phyloP scores from a whole-genome alignment of 2,329 filamentous ascomycete genomes.

The Xylaria sp. region DNA sequence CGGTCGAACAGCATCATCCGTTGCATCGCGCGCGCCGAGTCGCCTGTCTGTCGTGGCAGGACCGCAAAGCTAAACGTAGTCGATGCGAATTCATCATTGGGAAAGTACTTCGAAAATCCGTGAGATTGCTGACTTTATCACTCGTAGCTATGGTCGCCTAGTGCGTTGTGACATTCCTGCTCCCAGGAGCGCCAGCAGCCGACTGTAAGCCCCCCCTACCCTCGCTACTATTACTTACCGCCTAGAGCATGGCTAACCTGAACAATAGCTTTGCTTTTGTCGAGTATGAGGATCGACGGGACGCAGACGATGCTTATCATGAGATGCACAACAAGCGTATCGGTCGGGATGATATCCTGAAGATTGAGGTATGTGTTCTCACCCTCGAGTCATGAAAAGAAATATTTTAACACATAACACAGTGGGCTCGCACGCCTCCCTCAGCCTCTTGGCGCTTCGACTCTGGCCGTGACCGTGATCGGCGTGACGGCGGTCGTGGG shows the following conservation, averaged over 20 bases:
- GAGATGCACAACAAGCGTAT: constrained; percentile 99
- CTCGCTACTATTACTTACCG: neutral
- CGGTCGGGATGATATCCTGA: constrained; percentile 90
- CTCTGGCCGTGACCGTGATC: constrained; percentile 79
- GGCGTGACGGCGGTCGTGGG: constrained; percentile 56
- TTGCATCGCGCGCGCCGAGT: constrained; percentile 44
- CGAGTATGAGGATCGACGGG: constrained; percentile 97
- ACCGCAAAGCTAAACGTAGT: constrained; percentile 42
- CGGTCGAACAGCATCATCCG: constrained; percentile 47
- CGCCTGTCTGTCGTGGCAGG: constrained; percentile 44
- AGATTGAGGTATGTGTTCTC: constrained; percentile 80
- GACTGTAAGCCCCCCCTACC: constrained; percentile 75
- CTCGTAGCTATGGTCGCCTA: constrained; percentile 87
- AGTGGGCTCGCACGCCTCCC: constrained; percentile 98
- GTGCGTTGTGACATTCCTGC: constrained; percentile 98
- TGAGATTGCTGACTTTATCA: constrained; percentile 51
- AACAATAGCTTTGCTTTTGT: constrained; percentile 86
- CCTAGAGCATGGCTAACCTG: constrained; percentile 27
- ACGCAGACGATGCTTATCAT: constrained; percentile 98
- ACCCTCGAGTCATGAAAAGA: neutral
- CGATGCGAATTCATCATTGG: constrained; percentile 41
- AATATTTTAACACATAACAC: constrained; percentile 27
- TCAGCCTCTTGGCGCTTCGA: constrained; percentile 99
- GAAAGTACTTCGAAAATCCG: constrained; percentile 38
- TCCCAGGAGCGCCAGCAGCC: constrained; percentile 88